These are phyloP conservation scores for Boletus subluridellus DNA, from an alignment of 1,284 basidiomycete genomes.

Conservation along the genomic window DNA sequence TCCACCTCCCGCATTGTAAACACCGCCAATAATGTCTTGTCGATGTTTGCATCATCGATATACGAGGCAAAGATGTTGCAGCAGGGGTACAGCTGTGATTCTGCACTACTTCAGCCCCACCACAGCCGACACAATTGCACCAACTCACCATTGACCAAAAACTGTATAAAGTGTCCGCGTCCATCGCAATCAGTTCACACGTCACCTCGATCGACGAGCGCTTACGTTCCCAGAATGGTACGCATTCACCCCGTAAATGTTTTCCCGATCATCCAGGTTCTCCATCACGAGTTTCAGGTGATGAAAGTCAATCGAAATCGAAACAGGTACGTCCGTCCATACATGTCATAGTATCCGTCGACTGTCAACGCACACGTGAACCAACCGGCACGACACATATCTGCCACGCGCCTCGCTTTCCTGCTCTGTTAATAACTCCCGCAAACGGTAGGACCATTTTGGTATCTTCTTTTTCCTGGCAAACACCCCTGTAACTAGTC, in stretches of 20 bases:
- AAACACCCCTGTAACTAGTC: conserved; percentile 30
- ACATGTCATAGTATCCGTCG: conserved; percentile 66
- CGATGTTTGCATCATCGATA: conserved; percentile 59
- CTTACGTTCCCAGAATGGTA: conserved; percentile 84
- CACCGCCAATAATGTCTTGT: conserved; percentile 62
- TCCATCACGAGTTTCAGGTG: conserved; percentile 47
- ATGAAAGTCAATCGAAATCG: conserved; percentile 71
- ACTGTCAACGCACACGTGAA: not conserved
- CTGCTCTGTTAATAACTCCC: conserved; percentile 71
- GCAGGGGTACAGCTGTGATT: no score
- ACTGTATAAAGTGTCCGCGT: conserved; percentile 60
- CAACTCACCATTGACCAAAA: conserved; percentile 44
- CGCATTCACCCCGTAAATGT: conserved; percentile 68
- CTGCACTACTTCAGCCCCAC: no score
- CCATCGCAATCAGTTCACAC: conserved; percentile 11
- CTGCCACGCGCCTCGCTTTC: conserved; percentile 65
- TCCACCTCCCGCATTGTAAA: conserved; percentile 67
- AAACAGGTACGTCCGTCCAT: conserved; percentile 43
- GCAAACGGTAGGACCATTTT: conserved; percentile 61
- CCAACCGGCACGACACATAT: conserved; percentile 40
- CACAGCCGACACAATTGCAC: conserved; percentile 1
- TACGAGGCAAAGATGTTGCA: conserved; percentile 24
- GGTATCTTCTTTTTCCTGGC: conserved; percentile 54
- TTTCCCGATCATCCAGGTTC: conserved; percentile 36
- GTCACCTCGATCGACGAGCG: not conserved